Conservation (phyloP, 2,329 filamentous ascomycete species). For the Diaporthe humulicola region DNA sequence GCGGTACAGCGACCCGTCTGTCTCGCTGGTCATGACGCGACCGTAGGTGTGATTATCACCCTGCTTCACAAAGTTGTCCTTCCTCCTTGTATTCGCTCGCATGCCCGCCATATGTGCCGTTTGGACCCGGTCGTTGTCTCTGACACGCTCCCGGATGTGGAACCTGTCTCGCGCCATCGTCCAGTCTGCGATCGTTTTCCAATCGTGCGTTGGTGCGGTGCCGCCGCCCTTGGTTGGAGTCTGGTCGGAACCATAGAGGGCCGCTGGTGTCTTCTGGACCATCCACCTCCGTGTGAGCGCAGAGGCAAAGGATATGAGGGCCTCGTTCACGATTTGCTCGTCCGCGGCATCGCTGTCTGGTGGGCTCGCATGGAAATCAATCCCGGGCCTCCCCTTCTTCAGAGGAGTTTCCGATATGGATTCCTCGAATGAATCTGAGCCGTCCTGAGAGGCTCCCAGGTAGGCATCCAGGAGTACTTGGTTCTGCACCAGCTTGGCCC, state of each 20-base stretch:
- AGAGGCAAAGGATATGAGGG: not conserved
- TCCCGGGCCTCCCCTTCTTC: not conserved
- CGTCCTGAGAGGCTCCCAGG: not conserved
- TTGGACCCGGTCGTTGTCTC: not conserved
- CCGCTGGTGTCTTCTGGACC: not conserved
- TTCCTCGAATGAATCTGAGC: not conserved
- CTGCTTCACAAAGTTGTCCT: not conserved
- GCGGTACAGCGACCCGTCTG: not conserved
- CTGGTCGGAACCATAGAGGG: not conserved
- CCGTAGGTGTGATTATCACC: not conserved
- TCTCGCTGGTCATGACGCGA: not conserved
- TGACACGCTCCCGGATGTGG: not conserved
- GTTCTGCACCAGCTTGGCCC: not conserved
- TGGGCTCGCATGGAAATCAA: not conserved
- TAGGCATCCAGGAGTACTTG: not conserved
- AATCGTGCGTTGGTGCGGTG: not conserved
- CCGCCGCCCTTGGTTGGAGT: not conserved
- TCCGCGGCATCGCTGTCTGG: not conserved
- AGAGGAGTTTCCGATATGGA: not conserved
- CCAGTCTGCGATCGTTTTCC: not conserved
- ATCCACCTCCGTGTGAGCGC: not conserved
- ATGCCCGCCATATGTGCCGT: not conserved
- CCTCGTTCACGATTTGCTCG: not conserved
- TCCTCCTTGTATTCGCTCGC: not conserved
- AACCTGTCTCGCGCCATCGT: not conserved